These are phyloP conservation scores for Nepenthes gracilis DNA, from an alignment of 148 eudicot species.

Conservation along the genomic window DNA sequence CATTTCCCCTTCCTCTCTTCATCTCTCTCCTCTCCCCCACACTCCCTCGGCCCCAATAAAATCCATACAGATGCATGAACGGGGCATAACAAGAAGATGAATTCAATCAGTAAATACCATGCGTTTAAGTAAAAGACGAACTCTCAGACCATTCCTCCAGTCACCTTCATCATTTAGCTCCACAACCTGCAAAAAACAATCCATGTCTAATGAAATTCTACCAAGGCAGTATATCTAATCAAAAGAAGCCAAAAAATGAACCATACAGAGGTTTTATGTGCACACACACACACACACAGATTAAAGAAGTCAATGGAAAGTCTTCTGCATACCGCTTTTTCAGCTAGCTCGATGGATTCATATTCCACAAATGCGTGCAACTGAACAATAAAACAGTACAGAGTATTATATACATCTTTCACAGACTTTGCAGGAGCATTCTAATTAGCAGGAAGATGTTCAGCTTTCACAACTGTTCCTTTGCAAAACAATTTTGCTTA, in stretches of 20 bases:
- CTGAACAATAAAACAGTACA: slow-evolving; percentile 25
- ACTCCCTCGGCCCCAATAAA: no score
- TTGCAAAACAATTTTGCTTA: no score
- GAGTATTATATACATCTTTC: neutral
- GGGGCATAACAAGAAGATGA: neutral
- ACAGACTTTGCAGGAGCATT: neutral
- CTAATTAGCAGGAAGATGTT: no score
- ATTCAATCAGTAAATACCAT: slow-evolving; percentile 26
- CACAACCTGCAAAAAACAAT: slow-evolving; percentile 33
- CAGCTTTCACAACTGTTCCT: no score
- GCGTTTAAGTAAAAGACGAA: slow-evolving; percentile 60
- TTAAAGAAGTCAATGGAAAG: neutral
- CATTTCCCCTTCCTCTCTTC: no score
- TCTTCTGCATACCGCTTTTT: slow-evolving; percentile 68
- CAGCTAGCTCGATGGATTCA: slow-evolving; percentile 80
- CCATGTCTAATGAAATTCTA: slow-evolving; percentile 1
- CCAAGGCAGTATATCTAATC: no score
- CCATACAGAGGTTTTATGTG: no score
- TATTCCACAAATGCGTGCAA: slow-evolving; percentile 97
- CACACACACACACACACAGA: no score
- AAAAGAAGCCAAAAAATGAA: no score
- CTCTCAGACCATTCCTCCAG: slow-evolving; percentile 95
- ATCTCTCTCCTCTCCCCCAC: no score
- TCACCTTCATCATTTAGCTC: slow-evolving; percentile 73
- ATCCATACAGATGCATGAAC: neutral